These are phyloP conservation scores for Erysimum cheiranthoides DNA, from an alignment of 345 rosid species.

Conservation along the genomic window DNA sequence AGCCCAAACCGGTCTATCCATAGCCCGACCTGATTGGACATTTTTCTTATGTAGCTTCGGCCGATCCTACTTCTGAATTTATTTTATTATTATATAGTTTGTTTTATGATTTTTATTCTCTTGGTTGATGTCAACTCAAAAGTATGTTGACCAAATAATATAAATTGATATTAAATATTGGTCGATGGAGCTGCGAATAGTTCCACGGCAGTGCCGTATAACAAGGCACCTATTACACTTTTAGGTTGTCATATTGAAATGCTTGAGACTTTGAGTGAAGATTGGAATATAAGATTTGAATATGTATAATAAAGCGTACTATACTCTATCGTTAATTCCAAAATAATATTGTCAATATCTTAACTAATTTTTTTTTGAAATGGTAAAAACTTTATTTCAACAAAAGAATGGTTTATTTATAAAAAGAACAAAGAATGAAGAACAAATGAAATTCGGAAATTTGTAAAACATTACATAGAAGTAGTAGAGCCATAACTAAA, in stretches of 20 bases:
- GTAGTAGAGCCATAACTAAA: too few species aligned
- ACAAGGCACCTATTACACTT: constrained; percentile 34
- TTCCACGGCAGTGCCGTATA: constrained; percentile 22
- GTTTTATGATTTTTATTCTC: constrained; percentile 26
- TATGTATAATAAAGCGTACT: neutral
- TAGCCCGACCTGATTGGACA: constrained; percentile 49
- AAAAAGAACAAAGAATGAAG: too few species aligned
- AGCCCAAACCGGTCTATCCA: constrained; percentile 39
- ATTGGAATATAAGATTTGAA: constrained; percentile 8
- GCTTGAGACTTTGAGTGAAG: constrained; percentile 18
- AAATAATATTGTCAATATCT: neutral
- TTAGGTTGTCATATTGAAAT: constrained; percentile 28
- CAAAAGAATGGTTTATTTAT: too few species aligned
- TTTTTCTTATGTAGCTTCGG: constrained; percentile 33
- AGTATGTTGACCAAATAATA: constrained; percentile 27
- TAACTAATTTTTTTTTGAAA: too few species aligned
- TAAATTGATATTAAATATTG: neutral
- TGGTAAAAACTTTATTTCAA: too few species aligned
- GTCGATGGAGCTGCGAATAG: constrained; percentile 24
- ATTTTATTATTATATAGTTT: neutral
- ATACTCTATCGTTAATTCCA: neutral
- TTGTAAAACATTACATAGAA: too few species aligned
- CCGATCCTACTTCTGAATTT: constrained; percentile 27
- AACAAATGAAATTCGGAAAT: too few species aligned
- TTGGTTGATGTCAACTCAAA: constrained; percentile 34